Evolutionary conservation across 805 yeast species (phyloP), one percentile per base, ranked within the genome.

Genomic region (Candida stauntonica): DNA sequence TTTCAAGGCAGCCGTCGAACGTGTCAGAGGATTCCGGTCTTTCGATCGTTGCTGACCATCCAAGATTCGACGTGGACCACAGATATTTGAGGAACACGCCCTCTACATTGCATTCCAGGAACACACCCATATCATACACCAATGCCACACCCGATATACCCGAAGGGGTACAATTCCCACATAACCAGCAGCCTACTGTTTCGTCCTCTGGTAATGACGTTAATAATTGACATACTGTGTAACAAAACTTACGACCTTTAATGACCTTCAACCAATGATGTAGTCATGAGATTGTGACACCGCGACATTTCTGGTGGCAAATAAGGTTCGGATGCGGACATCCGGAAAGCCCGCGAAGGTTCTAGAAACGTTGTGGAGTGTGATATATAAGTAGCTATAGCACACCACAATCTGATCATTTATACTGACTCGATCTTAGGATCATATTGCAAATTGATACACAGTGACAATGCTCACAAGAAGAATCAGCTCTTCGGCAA

Each of bases 81-180:
- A 31, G 57, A 23, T 54, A 46, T 26, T 21, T 54, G 12, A 41
- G 59, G 36, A 48, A 46, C 39, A 54, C 58, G 0, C 58, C 58
- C 1, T 54, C 58, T 2, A 51, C 52, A 2, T 30, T 39, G 7
- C 47, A 44, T 14, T 40, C 44, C 13, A 29, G 45, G n/a, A 23
- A 34, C 19, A 40, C 46, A 12, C 42, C 46, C 6, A 17, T 40
- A 9, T 43, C 44, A 15, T 36, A 38, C 29, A 33, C 31, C 26
- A 44, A 37, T 16, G 30, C 46, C n/a, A 35, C 46, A 6, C 49
- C 51, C 4, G 39, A 38, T 12, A 45, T 42, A n/a, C 41, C 42
- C 13, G 43, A 36, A 17, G 36, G 23, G 13, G 24, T 15, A 5
- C 35, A 11, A 16, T 13, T 15, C 5, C 14, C 27, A 3, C 29